phyloP scores from a whole-genome alignment of 441 rosid species.

The Cnidoscolus chayamansa region DNA sequence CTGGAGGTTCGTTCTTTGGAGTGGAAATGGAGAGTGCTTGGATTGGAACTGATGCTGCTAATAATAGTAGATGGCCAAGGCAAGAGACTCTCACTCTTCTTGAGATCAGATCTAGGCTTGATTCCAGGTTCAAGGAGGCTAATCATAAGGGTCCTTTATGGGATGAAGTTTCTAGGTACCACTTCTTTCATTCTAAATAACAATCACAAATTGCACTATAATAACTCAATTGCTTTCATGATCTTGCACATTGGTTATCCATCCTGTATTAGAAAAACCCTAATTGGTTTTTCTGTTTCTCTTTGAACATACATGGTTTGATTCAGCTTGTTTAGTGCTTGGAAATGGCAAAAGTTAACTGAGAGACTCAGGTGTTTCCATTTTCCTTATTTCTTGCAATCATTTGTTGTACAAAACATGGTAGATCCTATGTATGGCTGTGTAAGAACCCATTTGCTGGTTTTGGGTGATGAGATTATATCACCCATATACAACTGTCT shows the following conservation, averaged over 20 bases:
- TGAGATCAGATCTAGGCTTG: slow-evolving; percentile 95
- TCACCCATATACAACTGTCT: neutral
- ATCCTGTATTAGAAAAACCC: slow-evolving; percentile 24
- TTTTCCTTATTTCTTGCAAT: neutral
- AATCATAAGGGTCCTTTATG: slow-evolving; percentile 91
- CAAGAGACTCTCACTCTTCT: slow-evolving; percentile 95
- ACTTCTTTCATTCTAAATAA: neutral
- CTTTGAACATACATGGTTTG: neutral
- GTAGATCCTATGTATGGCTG: slow-evolving; percentile 9
- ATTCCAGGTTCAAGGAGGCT: slow-evolving; percentile 88
- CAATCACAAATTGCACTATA: neutral
- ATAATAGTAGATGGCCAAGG: slow-evolving; percentile 86
- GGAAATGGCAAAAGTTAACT: slow-evolving; percentile 29
- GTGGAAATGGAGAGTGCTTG: slow-evolving; percentile 35
- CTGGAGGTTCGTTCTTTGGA: slow-evolving; percentile 18
- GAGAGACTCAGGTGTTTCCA: slow-evolving; percentile 21
- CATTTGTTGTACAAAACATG: slow-evolving; percentile 16
- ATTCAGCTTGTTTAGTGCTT: slow-evolving; percentile 9
- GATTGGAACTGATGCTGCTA: slow-evolving; percentile 48
- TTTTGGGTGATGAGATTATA: neutral
- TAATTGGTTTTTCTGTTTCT: slow-evolving; percentile 15
- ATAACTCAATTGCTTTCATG: neutral
- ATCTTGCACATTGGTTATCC: neutral
- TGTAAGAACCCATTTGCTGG: neutral
- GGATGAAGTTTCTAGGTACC: slow-evolving; percentile 94